These are phyloP conservation scores for Smithsoniella earleae DNA, from an alignment of 163 green algal species.

Conservation along the genomic window DNA sequence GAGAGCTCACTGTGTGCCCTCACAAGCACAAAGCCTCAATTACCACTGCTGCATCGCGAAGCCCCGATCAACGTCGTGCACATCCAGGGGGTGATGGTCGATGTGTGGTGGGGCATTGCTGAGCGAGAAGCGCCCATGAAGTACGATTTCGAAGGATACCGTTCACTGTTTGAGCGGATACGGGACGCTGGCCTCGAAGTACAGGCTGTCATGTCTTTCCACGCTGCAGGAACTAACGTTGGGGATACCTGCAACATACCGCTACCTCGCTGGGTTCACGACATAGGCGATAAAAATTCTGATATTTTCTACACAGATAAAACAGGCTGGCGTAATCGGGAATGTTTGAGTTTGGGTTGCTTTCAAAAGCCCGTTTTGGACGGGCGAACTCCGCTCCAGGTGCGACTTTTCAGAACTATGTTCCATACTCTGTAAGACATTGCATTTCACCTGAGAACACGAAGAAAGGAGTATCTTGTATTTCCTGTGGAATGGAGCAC, in stretches of 20 bases:
- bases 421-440: neutral
- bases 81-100: slow-evolving; percentile 96
- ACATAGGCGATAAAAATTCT: slow-evolving; percentile 70
- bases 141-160: slow-evolving; percentile 92
- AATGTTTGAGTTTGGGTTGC: slow-evolving; percentile 88
- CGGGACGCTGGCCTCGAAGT: slow-evolving; percentile 57
- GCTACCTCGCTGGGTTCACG: slow-evolving; percentile 82
- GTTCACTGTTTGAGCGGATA: slow-evolving; percentile 70
- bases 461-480: neutral
- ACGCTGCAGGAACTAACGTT: slow-evolving; percentile 91
- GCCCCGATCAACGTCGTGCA: slow-evolving; percentile 61
- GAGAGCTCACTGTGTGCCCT: no score
- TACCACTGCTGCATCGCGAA: no score
- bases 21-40: no score
- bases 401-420: neutral
- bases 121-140: slow-evolving; percentile 63
- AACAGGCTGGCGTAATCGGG: slow-evolving; percentile 66
- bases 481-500: neutral
- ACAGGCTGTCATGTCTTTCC: slow-evolving; percentile 94
- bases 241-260: slow-evolving; percentile 90
- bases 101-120: slow-evolving; percentile 96
- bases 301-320: slow-evolving; percentile 94
- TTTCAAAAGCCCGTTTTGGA: slow-evolving; percentile 76
- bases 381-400: slow-evolving; percentile 68
- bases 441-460: no score